phyloP scores from a whole-genome alignment of 2,329 filamentous ascomycete genomes.

The Diplodia scrobiculata region DNA sequence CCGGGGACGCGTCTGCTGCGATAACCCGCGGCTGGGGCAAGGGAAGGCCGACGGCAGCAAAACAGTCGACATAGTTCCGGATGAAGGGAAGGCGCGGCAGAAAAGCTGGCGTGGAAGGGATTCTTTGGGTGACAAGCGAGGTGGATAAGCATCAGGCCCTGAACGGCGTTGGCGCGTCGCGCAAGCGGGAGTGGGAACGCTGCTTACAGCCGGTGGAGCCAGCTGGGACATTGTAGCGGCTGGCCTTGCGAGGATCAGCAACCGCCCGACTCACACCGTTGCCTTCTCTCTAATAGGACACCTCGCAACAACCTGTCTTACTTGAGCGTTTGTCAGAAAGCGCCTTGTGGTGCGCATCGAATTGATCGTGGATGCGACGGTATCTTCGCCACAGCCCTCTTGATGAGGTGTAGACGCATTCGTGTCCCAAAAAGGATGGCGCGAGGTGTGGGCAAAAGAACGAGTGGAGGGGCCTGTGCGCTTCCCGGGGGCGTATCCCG shows the following conservation, averaged over 20 bases:
- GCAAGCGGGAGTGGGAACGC: neutral
- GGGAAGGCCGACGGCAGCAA: neutral
- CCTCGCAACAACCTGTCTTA: neutral
- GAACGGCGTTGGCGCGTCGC: neutral
- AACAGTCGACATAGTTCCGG: neutral
- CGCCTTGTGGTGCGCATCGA: neutral
- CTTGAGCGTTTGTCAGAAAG: neutral
- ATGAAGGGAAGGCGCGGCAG: neutral
- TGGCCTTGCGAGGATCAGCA: neutral
- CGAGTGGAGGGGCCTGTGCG: neutral
- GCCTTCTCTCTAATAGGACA: neutral
- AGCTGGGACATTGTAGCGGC: neutral
- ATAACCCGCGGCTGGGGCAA: neutral
- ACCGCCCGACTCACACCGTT: neutral
- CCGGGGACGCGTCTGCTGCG: neutral
- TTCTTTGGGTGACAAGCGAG: neutral
- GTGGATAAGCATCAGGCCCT: neutral
- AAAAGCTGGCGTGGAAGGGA: neutral
- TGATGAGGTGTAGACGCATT: neutral
- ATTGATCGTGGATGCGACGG: neutral
- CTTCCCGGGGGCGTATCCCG: slow-evolving; percentile 5
- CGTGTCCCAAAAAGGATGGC: neutral
- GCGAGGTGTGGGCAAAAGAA: neutral
- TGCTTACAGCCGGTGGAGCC: slow-evolving; percentile 2
- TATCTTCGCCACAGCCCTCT: neutral